phyloP scores from a whole-genome alignment of 1,284 basidiomycete genomes.

The Pholiota adiposa region DNA sequence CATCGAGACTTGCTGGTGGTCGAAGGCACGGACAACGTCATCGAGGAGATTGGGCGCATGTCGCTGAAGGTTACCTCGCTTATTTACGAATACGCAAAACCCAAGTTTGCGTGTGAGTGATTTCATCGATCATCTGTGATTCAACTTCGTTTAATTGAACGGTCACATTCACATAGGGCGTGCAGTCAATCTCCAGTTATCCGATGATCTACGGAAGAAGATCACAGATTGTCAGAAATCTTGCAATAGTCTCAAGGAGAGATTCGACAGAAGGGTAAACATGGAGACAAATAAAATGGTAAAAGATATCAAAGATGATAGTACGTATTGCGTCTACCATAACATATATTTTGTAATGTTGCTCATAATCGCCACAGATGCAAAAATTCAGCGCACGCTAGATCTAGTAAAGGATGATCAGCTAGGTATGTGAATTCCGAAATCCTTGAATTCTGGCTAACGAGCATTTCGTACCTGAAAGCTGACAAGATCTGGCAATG shows the following conservation, averaged over 20 bases:
- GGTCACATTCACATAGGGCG: background rate
- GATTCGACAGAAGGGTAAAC: background rate
- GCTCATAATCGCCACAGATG: background rate
- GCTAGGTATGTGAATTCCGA: background rate
- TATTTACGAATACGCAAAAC: slow-evolving; percentile 2
- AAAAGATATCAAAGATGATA: background rate
- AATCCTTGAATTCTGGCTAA: background rate
- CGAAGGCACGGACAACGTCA: slow-evolving; percentile 2
- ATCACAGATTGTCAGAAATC: background rate
- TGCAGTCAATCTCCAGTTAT: background rate
- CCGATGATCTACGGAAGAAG: background rate
- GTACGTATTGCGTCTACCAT: background rate
- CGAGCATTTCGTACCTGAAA: background rate
- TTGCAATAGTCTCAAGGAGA: background rate
- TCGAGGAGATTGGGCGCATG: slow-evolving; percentile 11
- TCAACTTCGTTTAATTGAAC: background rate
- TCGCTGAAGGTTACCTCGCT: slow-evolving; percentile 7
- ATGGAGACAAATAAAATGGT: background rate
- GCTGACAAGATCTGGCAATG: slow-evolving; percentile 6
- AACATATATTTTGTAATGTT: background rate
- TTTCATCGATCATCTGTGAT: background rate
- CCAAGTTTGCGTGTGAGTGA: background rate
- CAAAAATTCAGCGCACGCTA: background rate
- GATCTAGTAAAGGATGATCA: background rate
- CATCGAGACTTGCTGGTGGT: background rate